These are phyloP conservation scores for Fusarium sambucinum DNA, from an alignment of 2,329 filamentous ascomycete genomes.

Conservation along the genomic window DNA sequence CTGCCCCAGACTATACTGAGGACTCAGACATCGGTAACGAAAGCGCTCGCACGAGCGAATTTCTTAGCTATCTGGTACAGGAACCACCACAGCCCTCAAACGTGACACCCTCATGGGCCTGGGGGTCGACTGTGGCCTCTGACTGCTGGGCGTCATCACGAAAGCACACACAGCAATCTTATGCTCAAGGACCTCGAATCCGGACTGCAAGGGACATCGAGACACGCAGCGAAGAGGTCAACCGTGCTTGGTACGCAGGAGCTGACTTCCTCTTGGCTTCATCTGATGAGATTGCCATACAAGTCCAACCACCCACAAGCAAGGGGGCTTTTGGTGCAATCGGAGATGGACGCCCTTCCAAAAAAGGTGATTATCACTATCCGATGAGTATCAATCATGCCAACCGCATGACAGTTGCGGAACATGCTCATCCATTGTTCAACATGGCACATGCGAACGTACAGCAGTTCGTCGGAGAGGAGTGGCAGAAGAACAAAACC, in stretches of 20 bases:
- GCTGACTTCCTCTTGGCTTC: constrained; percentile 52
- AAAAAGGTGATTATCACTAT: constrained; percentile 43
- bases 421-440: constrained; percentile 58
- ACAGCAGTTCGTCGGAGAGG: constrained; percentile 38
- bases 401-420: constrained; percentile 53
- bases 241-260: constrained; percentile 57
- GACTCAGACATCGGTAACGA: constrained; percentile 8
- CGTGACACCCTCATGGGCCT: constrained; percentile 14
- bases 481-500: constrained; percentile 17
- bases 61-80: not conserved
- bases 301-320: constrained; percentile 50
- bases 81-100: not conserved
- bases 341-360: constrained; percentile 52
- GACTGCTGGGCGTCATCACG: constrained; percentile 19
- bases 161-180: constrained; percentile 11
- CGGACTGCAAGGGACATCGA: constrained; percentile 43
- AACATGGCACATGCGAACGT: constrained; percentile 56
- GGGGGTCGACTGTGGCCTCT: constrained; percentile 8
- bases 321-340: constrained; percentile 53
- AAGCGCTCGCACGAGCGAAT: not conserved
- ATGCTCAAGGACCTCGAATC: constrained; percentile 36
- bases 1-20: not conserved
- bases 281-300: constrained; percentile 44
- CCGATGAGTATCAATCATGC: constrained; percentile 55
- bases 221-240: constrained; percentile 48